These are phyloP conservation scores for Azolla pinnata DNA, from an alignment of 75 land plant species.

Conservation along the genomic window DNA sequence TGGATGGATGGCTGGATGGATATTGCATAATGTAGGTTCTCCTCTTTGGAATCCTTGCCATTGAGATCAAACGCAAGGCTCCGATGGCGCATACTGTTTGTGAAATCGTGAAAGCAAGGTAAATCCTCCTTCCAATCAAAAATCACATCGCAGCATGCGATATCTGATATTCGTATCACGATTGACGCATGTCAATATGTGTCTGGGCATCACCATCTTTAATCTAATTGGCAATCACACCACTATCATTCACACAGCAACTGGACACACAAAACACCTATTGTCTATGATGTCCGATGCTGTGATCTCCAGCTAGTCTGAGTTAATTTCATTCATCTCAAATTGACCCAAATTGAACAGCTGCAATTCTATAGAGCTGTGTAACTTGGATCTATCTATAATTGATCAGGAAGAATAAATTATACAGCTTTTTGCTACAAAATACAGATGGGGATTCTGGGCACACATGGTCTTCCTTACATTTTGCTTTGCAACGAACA, in stretches of 20 bases:
- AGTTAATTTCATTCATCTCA: too few species aligned
- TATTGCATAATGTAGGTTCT: conserved; percentile 43
- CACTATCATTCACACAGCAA: too few species aligned
- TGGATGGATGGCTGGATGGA: too few species aligned
- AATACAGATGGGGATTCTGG: conserved; percentile 71
- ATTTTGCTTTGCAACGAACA: conserved; percentile 92
- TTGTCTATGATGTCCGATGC: too few species aligned
- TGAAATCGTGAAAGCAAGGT: conserved; percentile 88
- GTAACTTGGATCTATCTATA: not conserved
- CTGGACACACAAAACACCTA: too few species aligned
- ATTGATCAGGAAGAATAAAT: not conserved
- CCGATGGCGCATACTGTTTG: conserved; percentile 94
- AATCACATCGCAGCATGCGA: not conserved
- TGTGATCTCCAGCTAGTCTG: too few species aligned
- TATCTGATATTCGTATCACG: not conserved
- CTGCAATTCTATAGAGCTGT: too few species aligned
- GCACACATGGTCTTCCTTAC: conserved; percentile 83
- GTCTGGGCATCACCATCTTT: too few species aligned
- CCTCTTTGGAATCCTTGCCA: conserved; percentile 86
- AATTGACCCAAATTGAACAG: too few species aligned
- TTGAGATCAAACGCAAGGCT: conserved; percentile 94
- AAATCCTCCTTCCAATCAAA: conserved; percentile 4
- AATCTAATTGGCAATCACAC: too few species aligned
- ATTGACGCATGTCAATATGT: too few species aligned
- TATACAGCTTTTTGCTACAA: not conserved